Percentiles rank a stretch among this genome's conserved stretches.
These are phyloP conservation scores for Aureobasidium namibiae DNA, from an alignment of 2,329 filamentous ascomycete species.

Conservation along the genomic window DNA sequence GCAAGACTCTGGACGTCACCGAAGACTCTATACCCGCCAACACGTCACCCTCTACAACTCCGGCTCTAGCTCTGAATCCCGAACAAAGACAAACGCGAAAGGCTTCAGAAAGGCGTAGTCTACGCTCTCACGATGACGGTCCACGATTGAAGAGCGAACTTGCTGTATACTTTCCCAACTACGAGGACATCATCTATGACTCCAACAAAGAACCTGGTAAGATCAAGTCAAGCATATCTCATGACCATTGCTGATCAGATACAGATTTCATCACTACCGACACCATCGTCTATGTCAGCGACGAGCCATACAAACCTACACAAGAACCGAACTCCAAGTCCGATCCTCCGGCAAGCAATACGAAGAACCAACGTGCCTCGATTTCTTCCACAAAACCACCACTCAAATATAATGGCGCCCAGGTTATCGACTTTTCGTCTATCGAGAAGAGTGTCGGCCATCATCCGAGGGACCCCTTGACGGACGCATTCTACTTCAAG, in stretches of 20 bases:
- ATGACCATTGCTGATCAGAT: slow-evolving; percentile 16
- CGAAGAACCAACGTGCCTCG: not conserved
- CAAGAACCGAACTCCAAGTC: not conserved
- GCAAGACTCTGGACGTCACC: slow-evolving; percentile 25
- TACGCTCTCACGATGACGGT: slow-evolving; percentile 76
- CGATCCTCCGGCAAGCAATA: not conserved
- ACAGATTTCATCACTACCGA: slow-evolving; percentile 65
- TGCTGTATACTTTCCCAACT: slow-evolving; percentile 83
- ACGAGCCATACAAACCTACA: slow-evolving; percentile 38
- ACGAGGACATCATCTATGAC: slow-evolving; percentile 88
- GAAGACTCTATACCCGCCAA: slow-evolving; percentile 27
- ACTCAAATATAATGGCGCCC: slow-evolving; percentile 21
- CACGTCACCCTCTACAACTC: slow-evolving; percentile 25
- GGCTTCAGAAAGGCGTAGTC: slow-evolving; percentile 56
- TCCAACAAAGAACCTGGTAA: slow-evolving; percentile 58
- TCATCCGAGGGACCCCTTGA: slow-evolving; percentile 45
- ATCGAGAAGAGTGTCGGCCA: slow-evolving; percentile 28
- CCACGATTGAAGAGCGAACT: slow-evolving; percentile 86
- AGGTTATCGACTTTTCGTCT: slow-evolving; percentile 36
- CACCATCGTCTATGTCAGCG: slow-evolving; percentile 63
- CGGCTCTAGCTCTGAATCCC: slow-evolving; percentile 11
- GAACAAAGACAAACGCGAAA: slow-evolving; percentile 4
- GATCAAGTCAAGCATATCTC: not conserved
- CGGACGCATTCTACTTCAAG: slow-evolving; percentile 48
- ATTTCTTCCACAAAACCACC: slow-evolving; percentile 18